phyloP scores from a whole-genome alignment of 176 grass and related monocot species.

The Carex pumila region DNA sequence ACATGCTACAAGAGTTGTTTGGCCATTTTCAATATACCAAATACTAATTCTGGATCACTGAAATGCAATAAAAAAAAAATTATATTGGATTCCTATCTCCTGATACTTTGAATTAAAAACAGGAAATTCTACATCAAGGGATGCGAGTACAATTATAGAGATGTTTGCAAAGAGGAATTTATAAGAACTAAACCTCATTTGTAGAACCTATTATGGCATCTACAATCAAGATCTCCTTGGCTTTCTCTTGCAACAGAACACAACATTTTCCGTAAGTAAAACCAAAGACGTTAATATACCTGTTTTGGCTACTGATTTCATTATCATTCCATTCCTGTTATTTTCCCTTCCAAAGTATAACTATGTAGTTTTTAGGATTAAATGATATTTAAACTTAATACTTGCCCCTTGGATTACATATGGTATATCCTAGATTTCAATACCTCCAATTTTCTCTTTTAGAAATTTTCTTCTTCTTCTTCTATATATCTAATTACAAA shows the following conservation, averaged over 20 bases:
- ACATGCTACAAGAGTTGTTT: background rate
- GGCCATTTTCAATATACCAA: background rate
- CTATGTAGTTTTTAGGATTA: background rate
- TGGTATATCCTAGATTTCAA: background rate
- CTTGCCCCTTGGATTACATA: background rate
- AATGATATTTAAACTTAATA: background rate
- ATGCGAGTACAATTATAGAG: background rate
- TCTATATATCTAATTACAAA: background rate
- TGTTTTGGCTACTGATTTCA: background rate
- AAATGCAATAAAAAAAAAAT: background rate
- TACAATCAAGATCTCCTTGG: conserved; percentile 5
- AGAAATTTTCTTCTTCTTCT: background rate
- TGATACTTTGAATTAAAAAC: background rate
- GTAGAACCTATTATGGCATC: background rate
- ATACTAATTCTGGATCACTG: background rate
- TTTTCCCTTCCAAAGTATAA: background rate
- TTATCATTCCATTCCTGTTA: background rate
- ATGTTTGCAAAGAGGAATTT: background rate
- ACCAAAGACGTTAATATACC: background rate
- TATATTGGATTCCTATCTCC: background rate
- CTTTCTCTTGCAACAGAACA: conserved; percentile 8
- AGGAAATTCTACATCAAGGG: background rate
- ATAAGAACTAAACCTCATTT: background rate
- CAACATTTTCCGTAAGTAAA: conserved; percentile 1
- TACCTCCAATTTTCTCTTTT: background rate